These are phyloP conservation scores for Aspergillus amoenus DNA, from an alignment of 2,329 filamentous ascomycete species.

Conservation along the genomic window DNA sequence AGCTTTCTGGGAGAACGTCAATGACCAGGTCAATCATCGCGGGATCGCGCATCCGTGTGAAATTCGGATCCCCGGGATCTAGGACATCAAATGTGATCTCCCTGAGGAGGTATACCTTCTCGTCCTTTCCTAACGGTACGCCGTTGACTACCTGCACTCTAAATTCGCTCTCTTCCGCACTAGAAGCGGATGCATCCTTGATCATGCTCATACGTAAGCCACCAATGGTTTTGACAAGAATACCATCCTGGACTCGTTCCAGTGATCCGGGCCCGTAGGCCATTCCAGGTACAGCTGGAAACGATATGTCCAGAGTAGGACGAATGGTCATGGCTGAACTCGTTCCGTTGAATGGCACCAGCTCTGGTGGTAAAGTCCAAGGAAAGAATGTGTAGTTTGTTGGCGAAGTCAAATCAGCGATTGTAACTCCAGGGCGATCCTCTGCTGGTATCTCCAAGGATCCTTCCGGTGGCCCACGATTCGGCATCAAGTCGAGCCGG, in stretches of 20 bases:
- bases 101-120: slow-evolving; percentile 77
- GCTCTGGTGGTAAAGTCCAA: slow-evolving; percentile 78
- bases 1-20: slow-evolving; percentile 48
- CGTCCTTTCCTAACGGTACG: slow-evolving; percentile 78
- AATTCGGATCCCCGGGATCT: slow-evolving; percentile 71
- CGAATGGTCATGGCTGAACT: slow-evolving; percentile 71
- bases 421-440: slow-evolving; percentile 55
- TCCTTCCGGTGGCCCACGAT: slow-evolving; percentile 56
- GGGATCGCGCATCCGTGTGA: slow-evolving; percentile 72
- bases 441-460: slow-evolving; percentile 55
- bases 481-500: slow-evolving; percentile 73
- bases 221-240: slow-evolving; percentile 61
- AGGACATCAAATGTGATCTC: slow-evolving; percentile 71
- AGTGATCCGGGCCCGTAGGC: slow-evolving; percentile 50
- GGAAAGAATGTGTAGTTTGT: slow-evolving; percentile 86
- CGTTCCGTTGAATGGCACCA: slow-evolving; percentile 75
- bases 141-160: slow-evolving; percentile 77
- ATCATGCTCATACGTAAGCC: slow-evolving; percentile 56
- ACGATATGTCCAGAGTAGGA: slow-evolving; percentile 69
- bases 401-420: slow-evolving; percentile 57
- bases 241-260: slow-evolving; percentile 58
- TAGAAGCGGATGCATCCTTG: slow-evolving; percentile 41
- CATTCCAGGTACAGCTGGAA: slow-evolving; percentile 56
- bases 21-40: slow-evolving; percentile 73
- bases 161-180: slow-evolving; percentile 36